Evolutionary conservation across 2,329 filamentous ascomycete species (phyloP).

Genomic region (Xylaria arbuscula): DNA sequence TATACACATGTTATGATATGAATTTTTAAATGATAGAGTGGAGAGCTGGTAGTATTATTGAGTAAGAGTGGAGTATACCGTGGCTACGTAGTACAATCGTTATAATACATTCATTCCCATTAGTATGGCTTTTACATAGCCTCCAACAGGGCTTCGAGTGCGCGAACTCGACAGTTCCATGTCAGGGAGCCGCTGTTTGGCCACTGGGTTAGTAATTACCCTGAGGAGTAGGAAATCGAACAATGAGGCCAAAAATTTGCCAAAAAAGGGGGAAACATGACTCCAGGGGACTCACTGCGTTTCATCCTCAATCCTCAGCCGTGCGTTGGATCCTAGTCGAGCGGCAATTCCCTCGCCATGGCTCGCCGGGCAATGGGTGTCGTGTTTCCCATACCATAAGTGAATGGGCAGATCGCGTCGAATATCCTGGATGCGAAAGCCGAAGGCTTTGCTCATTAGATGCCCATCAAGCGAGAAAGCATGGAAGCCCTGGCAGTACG

Average conservation of each 20-base stretch:
- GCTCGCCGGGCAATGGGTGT: slow-evolving; percentile 9
- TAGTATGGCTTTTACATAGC: slow-evolving; percentile 10
- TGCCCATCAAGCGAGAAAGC: slow-evolving; percentile 27
- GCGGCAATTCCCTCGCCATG: slow-evolving; percentile 29
- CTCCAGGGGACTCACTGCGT: slow-evolving; percentile 10
- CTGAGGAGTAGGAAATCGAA: too few species aligned
- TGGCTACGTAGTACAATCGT: slow-evolving; percentile 16
- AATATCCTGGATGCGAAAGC: slow-evolving; percentile 32
- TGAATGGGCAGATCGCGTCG: slow-evolving; percentile 27
- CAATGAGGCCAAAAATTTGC: too few species aligned
- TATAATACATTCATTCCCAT: slow-evolving; percentile 4
- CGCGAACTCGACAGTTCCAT: slow-evolving; percentile 34
- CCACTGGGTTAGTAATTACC: too few species aligned
- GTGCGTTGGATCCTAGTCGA: slow-evolving; percentile 25
- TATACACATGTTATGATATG: background rate
- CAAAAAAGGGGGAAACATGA: too few species aligned
- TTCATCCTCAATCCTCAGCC: slow-evolving; percentile 32
- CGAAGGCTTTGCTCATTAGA: slow-evolving; percentile 19
- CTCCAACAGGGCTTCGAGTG: slow-evolving; percentile 28
- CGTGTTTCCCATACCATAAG: slow-evolving; percentile 30
- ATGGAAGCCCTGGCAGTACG: slow-evolving; percentile 23
- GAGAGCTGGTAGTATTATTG: slow-evolving; percentile 10
- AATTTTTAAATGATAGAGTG: slow-evolving; percentile 5
- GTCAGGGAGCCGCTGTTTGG: slow-evolving; percentile 19
- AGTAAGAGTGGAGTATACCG: slow-evolving; percentile 20